phyloP scores from a whole-genome alignment of 2,329 filamentous ascomycete species.

The Neophaeococcomyces aloes region DNA sequence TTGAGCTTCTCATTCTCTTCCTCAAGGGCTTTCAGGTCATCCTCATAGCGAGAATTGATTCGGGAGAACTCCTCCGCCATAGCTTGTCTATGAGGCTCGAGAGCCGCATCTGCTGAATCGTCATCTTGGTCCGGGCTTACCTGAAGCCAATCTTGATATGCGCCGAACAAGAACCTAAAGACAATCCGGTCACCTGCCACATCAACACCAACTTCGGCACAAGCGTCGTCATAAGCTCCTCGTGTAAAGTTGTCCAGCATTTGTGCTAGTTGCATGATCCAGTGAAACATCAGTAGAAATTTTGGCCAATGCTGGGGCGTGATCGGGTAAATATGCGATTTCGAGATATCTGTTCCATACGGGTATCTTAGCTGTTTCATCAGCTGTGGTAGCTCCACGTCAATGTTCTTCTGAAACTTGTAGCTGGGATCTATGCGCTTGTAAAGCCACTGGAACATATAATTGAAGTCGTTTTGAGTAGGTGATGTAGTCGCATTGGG shows the following conservation, averaged over 20 bases:
- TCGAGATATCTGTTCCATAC: constrained; percentile 90
- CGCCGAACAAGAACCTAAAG: constrained; percentile 79
- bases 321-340: constrained; percentile 88
- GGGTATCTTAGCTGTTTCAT: constrained; percentile 91
- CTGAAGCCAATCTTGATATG: constrained; percentile 86
- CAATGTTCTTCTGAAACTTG: constrained; percentile 85
- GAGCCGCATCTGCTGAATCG: constrained; percentile 66
- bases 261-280: constrained; percentile 96
- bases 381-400: constrained; percentile 85
- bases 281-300: constrained; percentile 86
- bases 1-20: constrained; percentile 70
- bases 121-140: constrained; percentile 83
- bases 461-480: constrained; percentile 96
- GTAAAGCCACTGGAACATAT: constrained; percentile 97
- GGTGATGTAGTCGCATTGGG: constrained; percentile 86
- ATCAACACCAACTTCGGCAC: constrained; percentile 76
- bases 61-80: constrained; percentile 85
- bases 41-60: constrained; percentile 71
- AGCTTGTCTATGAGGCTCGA: constrained; percentile 71
- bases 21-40: constrained; percentile 76
- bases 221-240: constrained; percentile 81
- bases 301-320: constrained; percentile 96
- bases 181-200: constrained; percentile 85
- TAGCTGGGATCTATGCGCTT: constrained; percentile 90
- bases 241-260: constrained; percentile 77